These are phyloP conservation scores for Botrytis tulipae DNA, from an alignment of 2,329 filamentous ascomycete species.

Conservation along the genomic window DNA sequence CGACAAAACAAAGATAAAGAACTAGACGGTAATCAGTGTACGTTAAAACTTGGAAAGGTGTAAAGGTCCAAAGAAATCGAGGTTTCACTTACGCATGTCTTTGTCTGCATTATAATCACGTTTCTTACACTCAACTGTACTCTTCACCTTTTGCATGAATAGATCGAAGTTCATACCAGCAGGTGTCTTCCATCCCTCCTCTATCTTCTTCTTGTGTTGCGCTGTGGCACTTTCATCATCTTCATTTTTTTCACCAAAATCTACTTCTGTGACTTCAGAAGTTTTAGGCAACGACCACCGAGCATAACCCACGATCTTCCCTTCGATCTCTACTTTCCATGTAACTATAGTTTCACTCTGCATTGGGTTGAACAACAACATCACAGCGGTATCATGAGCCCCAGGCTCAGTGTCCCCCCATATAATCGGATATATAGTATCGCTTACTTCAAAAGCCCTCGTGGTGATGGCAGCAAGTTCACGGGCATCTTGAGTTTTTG, in stretches of 20 bases:
- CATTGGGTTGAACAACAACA: neutral
- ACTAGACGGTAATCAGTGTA: slow-evolving; percentile 3
- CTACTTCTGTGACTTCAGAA: neutral
- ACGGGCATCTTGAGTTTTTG: neutral
- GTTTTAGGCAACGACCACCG: neutral
- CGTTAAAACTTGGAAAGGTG: fast-evolving
- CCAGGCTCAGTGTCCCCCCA: neutral
- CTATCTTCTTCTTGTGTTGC: neutral
- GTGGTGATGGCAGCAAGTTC: neutral
- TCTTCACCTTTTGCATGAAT: slow-evolving; percentile 9
- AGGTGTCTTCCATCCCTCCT: neutral
- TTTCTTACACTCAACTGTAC: neutral
- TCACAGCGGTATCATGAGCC: neutral
- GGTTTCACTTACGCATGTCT: neutral
- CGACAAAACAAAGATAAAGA: slow-evolving; percentile 28
- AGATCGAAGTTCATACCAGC: slow-evolving; percentile 1
- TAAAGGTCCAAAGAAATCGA: neutral
- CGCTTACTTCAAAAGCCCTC: neutral
- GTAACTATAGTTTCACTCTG: neutral
- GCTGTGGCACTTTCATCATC: neutral
- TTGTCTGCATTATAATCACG: neutral
- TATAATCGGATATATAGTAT: neutral
- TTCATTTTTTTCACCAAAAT: fast-evolving
- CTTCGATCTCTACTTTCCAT: neutral
- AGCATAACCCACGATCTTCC: slow-evolving; percentile 1